These are phyloP conservation scores for Fusarium brevicatenulatum DNA, from an alignment of 2,329 filamentous ascomycete species.

Conservation along the genomic window DNA sequence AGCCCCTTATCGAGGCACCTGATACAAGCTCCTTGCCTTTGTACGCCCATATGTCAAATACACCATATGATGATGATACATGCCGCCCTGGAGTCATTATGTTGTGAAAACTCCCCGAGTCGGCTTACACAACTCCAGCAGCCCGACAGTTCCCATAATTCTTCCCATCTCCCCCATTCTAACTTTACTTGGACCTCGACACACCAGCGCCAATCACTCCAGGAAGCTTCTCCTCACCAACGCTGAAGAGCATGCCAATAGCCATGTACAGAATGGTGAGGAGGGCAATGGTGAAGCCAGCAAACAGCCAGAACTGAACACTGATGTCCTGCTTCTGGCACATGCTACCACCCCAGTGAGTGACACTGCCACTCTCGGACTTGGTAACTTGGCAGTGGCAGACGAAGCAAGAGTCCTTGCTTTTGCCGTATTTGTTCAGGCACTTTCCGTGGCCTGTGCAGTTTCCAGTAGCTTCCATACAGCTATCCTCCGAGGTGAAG, in stretches of 20 bases:
- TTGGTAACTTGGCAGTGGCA: slow-evolving; percentile 77
- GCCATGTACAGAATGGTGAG: slow-evolving; percentile 74
- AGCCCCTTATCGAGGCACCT: slow-evolving; percentile 41
- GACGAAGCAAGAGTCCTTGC: slow-evolving; percentile 72
- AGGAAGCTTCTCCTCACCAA: slow-evolving; percentile 88
- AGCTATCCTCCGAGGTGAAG: slow-evolving; percentile 76
- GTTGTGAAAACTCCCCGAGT: slow-evolving; percentile 31
- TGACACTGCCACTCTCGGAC: slow-evolving; percentile 67
- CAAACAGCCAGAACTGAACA: slow-evolving; percentile 87
- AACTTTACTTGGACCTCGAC: slow-evolving; percentile 70
- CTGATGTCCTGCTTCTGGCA: slow-evolving; percentile 95
- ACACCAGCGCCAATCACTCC: slow-evolving; percentile 97
- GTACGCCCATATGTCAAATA: slow-evolving; percentile 48
- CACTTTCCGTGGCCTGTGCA: slow-evolving; percentile 88
- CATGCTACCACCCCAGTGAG: slow-evolving; percentile 83
- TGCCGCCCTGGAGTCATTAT: slow-evolving; percentile 39
- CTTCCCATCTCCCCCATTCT: slow-evolving; percentile 1
- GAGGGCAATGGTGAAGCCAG: slow-evolving; percentile 76
- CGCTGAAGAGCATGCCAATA: slow-evolving; percentile 81
- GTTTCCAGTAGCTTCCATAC: slow-evolving; percentile 74
- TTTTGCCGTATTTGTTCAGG: slow-evolving; percentile 68
- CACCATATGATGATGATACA: slow-evolving; percentile 47
- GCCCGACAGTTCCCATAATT: slow-evolving; percentile 23
- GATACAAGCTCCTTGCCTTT: slow-evolving; percentile 45
- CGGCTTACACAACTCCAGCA: slow-evolving; percentile 39